phyloP scores from a whole-genome alignment of 2,329 filamentous ascomycete species.

The Penicillium olsonii region DNA sequence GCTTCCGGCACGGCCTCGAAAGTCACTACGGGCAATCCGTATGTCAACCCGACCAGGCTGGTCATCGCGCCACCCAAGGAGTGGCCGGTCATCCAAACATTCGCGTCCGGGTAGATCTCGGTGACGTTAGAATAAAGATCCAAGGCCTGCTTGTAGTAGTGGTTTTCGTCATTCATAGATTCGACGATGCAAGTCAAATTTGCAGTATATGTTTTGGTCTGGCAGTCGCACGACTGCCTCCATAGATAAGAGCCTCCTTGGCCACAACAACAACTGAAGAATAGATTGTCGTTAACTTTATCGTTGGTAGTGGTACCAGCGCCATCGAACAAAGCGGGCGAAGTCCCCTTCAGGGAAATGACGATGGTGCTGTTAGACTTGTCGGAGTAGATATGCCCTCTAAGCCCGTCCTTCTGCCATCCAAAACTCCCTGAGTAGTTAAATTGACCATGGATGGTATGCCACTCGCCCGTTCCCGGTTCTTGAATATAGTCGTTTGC shows the following conservation, averaged over 20 bases:
- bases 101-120: conserved; percentile 77
- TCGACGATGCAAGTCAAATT: conserved; percentile 85
- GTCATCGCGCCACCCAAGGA: conserved; percentile 88
- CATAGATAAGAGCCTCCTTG: conserved; percentile 89
- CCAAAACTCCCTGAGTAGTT: conserved; percentile 89
- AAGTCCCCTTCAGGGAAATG: conserved; percentile 90
- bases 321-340: conserved; percentile 90
- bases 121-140: conserved; percentile 93
- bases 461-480: conserved; percentile 74
- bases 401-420: conserved; percentile 84
- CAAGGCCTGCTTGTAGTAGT: conserved; percentile 86
- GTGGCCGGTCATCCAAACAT: conserved; percentile 88
- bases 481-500: conserved; percentile 83
- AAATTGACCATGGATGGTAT: conserved; percentile 74
- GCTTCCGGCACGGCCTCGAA: conserved; percentile 94
- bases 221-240: conserved; percentile 91
- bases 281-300: conserved; percentile 96
- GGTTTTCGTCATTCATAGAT: conserved; percentile 76
- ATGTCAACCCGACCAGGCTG: conserved; percentile 86
- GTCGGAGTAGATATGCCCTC: conserved; percentile 90
- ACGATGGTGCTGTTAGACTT: conserved; percentile 82
- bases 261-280: conserved; percentile 96
- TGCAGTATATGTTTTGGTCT: conserved; percentile 81
- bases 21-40: conserved; percentile 85
- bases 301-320: conserved; percentile 95